A percentile compares a stretch with the other conserved stretches of the same genome.
Conservation (phyloP, 805 yeast species). For the Starmerella stigmatis region DNA sequence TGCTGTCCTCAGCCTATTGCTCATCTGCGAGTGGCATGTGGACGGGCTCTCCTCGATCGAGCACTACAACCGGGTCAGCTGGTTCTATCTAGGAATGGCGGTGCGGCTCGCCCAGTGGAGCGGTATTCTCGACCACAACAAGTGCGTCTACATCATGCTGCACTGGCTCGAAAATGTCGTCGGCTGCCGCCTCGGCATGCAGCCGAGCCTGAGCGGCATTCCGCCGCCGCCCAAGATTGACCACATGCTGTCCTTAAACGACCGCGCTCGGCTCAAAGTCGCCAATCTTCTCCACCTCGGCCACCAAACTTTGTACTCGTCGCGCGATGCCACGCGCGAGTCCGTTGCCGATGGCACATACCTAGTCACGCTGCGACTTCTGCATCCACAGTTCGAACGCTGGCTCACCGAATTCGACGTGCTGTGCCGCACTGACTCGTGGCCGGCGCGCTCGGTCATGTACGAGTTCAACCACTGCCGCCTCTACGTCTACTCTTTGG, state of each 20-base stretch:
- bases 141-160: conserved; percentile 69
- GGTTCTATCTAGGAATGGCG: conserved; percentile 87
- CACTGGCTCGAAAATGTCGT: conserved; percentile 75
- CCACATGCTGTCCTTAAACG: conserved; percentile 27
- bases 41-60: conserved; percentile 5
- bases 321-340: conserved; percentile 30
- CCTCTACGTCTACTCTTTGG: conserved; percentile 72
- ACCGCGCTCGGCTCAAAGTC: conserved; percentile 70
- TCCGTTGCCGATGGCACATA: conserved; percentile 34
- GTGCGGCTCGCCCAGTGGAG: conserved; percentile 78
- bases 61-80: conserved; percentile 53
- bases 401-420: conserved; percentile 57
- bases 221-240: not conserved
- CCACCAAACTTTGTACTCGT: conserved; percentile 68
- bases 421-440: conserved; percentile 26
- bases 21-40: conserved; percentile 77
- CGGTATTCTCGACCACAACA: conserved; percentile 64
- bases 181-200: conserved; percentile 68
- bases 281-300: conserved; percentile 71
- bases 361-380: conserved; percentile 56
- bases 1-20: conserved; percentile 69
- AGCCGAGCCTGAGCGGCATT: conserved; percentile 59
- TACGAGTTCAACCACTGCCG: conserved; percentile 80
- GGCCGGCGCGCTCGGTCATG: conserved; percentile 57
- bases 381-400: conserved; percentile 64